Percentiles rank a stretch among this genome's conserved stretches.
phyloP scores from a whole-genome alignment of 1,284 basidiomycete genomes.

The Boletus smithii region DNA sequence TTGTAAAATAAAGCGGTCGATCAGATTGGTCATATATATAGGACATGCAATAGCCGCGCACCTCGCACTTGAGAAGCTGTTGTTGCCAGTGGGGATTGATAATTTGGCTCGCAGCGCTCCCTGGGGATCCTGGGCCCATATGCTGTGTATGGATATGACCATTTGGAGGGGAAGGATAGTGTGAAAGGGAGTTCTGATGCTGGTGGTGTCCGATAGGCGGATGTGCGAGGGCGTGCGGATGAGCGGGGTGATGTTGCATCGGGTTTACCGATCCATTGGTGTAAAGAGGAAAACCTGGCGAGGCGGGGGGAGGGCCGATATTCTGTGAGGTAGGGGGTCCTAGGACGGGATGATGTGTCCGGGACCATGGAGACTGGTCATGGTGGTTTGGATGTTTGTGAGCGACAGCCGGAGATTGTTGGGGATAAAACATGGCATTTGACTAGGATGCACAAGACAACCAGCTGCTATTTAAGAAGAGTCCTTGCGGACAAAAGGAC shows the following conservation, averaged over 20 bases:
- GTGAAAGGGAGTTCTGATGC: slow-evolving; percentile 71
- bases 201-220: slow-evolving; percentile 64
- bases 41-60: slow-evolving; percentile 36
- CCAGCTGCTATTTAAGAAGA: slow-evolving; percentile 7
- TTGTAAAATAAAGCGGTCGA: slow-evolving; percentile 20
- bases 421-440: slow-evolving; percentile 74
- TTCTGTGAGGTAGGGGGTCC: slow-evolving; percentile 54
- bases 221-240: slow-evolving; percentile 47
- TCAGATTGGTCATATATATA: slow-evolving; percentile 17
- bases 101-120: slow-evolving; percentile 53
- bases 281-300: slow-evolving; percentile 69
- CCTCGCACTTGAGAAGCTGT: slow-evolving; percentile 78
- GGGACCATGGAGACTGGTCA: slow-evolving; percentile 68
- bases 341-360: slow-evolving; percentile 58
- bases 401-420: slow-evolving; percentile 72
- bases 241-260: slow-evolving; percentile 59
- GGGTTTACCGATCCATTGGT: slow-evolving; percentile 58
- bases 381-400: slow-evolving; percentile 69
- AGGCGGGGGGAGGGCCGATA: slow-evolving; percentile 59
- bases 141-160: slow-evolving; percentile 56
- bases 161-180: slow-evolving; percentile 67
- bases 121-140: slow-evolving; percentile 65
- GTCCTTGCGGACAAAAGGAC: too few species aligned
- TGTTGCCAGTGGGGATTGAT: slow-evolving; percentile 77
- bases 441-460: slow-evolving; percentile 17